Base-by-base conservation (phyloP, 2,329 filamentous ascomycete genomes). In the Xylaria sp. region DNA sequence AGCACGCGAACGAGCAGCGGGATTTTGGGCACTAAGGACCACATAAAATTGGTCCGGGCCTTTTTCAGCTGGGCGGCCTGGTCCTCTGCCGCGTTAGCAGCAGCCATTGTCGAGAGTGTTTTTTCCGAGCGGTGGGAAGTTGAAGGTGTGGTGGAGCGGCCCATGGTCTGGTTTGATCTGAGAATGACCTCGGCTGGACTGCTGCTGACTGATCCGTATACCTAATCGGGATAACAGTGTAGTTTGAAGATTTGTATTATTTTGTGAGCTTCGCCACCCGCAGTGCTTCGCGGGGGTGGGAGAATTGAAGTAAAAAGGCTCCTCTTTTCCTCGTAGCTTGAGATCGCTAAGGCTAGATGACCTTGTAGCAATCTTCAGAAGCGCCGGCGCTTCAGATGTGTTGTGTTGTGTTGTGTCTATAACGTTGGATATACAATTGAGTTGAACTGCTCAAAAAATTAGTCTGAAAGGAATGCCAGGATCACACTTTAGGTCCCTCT, bases 1-100 rank as follows among this genome's bases (percentile, higher is more conserved):
- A 86, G 81, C 1, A 88, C 84, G 64, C 86, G 86, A n/a, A 85
- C 71, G 8, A 91, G 79, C 9, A 88, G 77, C 0, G 90, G 89
- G 2, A 91, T 70, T 65, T 84, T 81, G 9, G 85, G 82, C 25
- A 87, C 65, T n/a, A 86, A 63, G 17, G 72, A 62, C 56, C 54
- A 65, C 3, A 68, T 4, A 38, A 75, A 53, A 46, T 66, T 58
- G 31, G 70, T 52, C 17, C 63, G 64, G 31, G 68, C 53, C 44
- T 54, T 67, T 56, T 64, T 66, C 40, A 62, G 47, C 54, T 62
- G 48, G 10, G 48, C 60, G 2, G 57, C 44, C 15, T 61, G 38
- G 23, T 48, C 60, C 10, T 60, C 47, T 25, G 31, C 46, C 40
- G 46, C 17, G 27, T 55, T 13, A 4, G 41, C 37, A 11, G 21